Percentiles rank a stretch among this genome's conserved stretches.
Evolutionary conservation across 805 yeast genomes (phyloP).

Genomic region (Saccharomyces kudriavzevii): DNA sequence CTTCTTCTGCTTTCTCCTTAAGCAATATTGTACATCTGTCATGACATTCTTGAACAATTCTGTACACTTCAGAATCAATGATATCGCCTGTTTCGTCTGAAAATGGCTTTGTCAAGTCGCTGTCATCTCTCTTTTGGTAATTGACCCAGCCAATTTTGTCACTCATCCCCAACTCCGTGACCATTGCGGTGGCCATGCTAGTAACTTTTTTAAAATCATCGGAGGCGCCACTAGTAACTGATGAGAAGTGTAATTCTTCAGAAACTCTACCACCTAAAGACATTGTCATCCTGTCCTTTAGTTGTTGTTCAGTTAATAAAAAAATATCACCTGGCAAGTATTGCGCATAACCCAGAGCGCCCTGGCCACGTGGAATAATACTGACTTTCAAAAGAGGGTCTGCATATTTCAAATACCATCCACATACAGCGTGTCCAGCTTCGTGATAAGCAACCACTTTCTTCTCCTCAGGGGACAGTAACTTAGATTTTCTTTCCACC

Average conservation of each 20-base stretch:
- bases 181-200: constrained; percentile 88
- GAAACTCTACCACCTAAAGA: constrained; percentile 95
- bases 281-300: constrained; percentile 89
- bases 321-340: constrained; percentile 91
- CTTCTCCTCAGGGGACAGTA: constrained; percentile 80
- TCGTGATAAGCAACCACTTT: constrained; percentile 92
- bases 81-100: constrained; percentile 76
- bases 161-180: constrained; percentile 87
- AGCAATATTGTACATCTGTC: constrained; percentile 60
- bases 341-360: constrained; percentile 96
- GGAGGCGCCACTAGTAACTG: constrained; percentile 94
- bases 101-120: constrained; percentile 72
- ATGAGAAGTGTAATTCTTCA: constrained; percentile 83
- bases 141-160: constrained; percentile 75
- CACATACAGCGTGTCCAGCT: constrained; percentile 98
- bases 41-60: constrained; percentile 71
- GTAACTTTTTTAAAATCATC: constrained; percentile 97
- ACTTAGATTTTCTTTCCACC: constrained; percentile 78
- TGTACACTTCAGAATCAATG: constrained; percentile 77
- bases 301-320: constrained; percentile 66
- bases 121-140: constrained; percentile 59
- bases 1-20: constrained; percentile 61
- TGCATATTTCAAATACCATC: constrained; percentile 87
- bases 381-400: constrained; percentile 94
- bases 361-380: constrained; percentile 93